Evolutionary conservation across 768 basidiomycete species (phyloP), one percentile per base, ranked within the genome.

Genomic region (Lactarius deliciosus): DNA sequence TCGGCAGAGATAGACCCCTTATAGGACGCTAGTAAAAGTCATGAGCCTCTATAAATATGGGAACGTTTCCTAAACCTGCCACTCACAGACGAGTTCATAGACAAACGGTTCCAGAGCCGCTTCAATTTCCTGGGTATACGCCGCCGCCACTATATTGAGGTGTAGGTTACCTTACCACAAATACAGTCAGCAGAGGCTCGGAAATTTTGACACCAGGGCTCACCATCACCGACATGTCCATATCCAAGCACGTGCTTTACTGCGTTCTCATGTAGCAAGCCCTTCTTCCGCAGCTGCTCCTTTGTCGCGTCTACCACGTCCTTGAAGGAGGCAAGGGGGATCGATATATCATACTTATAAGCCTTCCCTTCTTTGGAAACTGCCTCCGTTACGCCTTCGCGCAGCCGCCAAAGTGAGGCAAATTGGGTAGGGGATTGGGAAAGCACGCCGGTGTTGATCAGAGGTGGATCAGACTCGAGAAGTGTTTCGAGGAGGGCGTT

Each of bases 161-260:
- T 99, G 97, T 60, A 99, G 76, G 74, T 99, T 98, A 20, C 95
- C 94, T 95, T 65, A 50, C 43, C 28, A 16, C 40, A 22, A 34
- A 58, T 63, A 54, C 40, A 47, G 47, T 69, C 50, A 61, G 64
- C 30, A 57, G 5, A 36, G 47, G 28, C 41, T 45, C 50, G 41
- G n/a, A 56, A 55, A 45, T 41, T 25, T n/a, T 15, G 20, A 30
- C 78, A 88, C 73, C 73, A 22, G 32, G 38, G 18, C 66, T 60
- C 53, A 89, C 96, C 95, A 77, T 99, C 97, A 28, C 97, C 97
- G 61, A 98, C 88, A 76, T 99, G 97, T 15, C 97, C 97, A 72
- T 93, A 99, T 13, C 97, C 97, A 65, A 96, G 78, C 16, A 96
- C 92, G 73, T 88, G 85, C 75, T 89, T 90, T 47, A 98, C 90